phyloP scores from a whole-genome alignment of 495 filamentous ascomycete genomes.

The Chaetomidium leptoderma region DNA sequence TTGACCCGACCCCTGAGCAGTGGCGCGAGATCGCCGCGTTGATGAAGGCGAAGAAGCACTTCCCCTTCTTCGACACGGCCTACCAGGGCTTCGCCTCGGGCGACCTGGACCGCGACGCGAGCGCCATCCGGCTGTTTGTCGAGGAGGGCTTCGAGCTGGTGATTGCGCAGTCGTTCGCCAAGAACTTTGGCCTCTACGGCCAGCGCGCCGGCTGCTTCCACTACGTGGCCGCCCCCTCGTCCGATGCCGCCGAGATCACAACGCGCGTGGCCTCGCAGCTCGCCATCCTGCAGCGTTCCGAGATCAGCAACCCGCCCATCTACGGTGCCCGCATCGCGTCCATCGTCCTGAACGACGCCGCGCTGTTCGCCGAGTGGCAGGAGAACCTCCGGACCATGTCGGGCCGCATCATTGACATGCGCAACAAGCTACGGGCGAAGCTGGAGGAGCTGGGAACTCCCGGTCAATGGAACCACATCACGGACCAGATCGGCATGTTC shows the following conservation, averaged over 20 bases:
- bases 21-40: conserved; percentile 84
- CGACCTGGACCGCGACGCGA: conserved; percentile 76
- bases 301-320: conserved; percentile 94
- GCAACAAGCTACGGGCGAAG: conserved; percentile 65
- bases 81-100: conserved; percentile 99
- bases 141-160: conserved; percentile 93
- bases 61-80: conserved; percentile 98
- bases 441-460: conserved; percentile 80
- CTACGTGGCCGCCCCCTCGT: conserved; percentile 70
- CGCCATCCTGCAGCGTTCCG: conserved; percentile 89
- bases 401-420: conserved; percentile 88
- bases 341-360: conserved; percentile 72
- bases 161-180: conserved; percentile 93
- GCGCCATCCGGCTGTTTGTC: conserved; percentile 89
- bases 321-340: conserved; percentile 89
- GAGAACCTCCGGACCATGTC: conserved; percentile 90
- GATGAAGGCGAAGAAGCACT: conserved; percentile 70
- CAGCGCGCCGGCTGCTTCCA: conserved; percentile 97
- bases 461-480: conserved; percentile 93
- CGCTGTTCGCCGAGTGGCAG: conserved; percentile 90
- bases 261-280: conserved; percentile 77
- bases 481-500: conserved; percentile 99
- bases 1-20: conserved; percentile 90
- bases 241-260: conserved; percentile 59
- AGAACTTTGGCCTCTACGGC: conserved; percentile 98